phyloP scores from a whole-genome alignment of 2,329 filamentous ascomycete genomes.

The Lasiodiplodia sp. region DNA sequence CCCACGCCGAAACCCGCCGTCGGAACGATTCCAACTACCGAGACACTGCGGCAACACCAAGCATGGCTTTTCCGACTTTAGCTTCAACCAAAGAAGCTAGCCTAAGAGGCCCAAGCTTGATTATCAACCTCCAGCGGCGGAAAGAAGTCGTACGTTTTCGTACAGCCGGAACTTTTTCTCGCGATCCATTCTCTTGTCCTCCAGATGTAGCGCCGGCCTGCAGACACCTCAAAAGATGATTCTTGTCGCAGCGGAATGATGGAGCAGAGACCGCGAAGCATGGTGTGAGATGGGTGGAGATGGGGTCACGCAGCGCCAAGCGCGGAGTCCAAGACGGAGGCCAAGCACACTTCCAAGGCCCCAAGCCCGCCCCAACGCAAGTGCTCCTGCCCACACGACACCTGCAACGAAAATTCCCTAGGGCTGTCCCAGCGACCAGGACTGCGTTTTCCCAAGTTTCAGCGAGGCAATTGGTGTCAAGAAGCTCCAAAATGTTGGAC shows the following conservation, averaged over 20 bases:
- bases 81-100: no score
- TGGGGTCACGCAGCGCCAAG: constrained; percentile 17
- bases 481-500: no score
- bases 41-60: neutral
- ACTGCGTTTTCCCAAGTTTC: neutral
- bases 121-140: neutral
- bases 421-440: neutral
- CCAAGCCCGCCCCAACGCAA: constrained; percentile 15
- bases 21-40: neutral
- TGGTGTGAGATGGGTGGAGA: neutral
- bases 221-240: neutral
- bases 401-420: neutral
- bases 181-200: neutral
- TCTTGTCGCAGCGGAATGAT: neutral
- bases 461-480: neutral
- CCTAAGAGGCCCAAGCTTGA: neutral
- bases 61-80: no score
- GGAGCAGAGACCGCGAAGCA: neutral
- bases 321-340: constrained; percentile 26
- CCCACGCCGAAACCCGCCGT: neutral
- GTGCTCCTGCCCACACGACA: constrained; percentile 6
- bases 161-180: neutral
- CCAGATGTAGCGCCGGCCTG: neutral
- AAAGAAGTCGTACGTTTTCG: no score
- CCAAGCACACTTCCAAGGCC: constrained; percentile 16